Conservation (phyloP, 2,329 filamentous ascomycete species). For the Hortaea sp. region DNA sequence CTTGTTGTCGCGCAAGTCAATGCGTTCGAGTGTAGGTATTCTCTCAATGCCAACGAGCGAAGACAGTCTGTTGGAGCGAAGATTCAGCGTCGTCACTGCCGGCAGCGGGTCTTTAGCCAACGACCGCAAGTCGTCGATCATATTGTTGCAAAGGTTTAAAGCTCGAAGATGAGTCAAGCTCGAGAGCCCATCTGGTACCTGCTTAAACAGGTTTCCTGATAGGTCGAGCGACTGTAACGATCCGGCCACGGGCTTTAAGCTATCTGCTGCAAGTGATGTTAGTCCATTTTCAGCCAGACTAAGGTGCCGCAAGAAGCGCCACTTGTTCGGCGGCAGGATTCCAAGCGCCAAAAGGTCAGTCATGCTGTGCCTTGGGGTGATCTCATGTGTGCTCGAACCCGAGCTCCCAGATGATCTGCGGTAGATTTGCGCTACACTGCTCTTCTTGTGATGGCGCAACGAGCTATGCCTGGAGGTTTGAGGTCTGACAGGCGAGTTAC, state of each 20-base stretch:
- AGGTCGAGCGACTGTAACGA: slow-evolving; percentile 87
- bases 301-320: slow-evolving; percentile 87
- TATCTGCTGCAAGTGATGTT: slow-evolving; percentile 64
- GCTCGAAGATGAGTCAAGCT: slow-evolving; percentile 80
- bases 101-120: slow-evolving; percentile 77
- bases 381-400: slow-evolving; percentile 59
- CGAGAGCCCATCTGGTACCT: slow-evolving; percentile 84
- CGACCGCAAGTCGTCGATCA: slow-evolving; percentile 91
- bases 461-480: slow-evolving; percentile 63
- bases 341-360: slow-evolving; percentile 65
- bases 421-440: slow-evolving; percentile 54
- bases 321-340: slow-evolving; percentile 73
- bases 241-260: slow-evolving; percentile 72
- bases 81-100: slow-evolving; percentile 84
- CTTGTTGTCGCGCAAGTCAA: slow-evolving; percentile 85
- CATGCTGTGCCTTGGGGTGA: slow-evolving; percentile 54
- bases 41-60: slow-evolving; percentile 86
- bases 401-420: slow-evolving; percentile 89
- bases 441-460: slow-evolving; percentile 53
- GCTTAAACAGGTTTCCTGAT: slow-evolving; percentile 85
- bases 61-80: slow-evolving; percentile 76
- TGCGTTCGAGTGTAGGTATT: slow-evolving; percentile 73
- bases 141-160: slow-evolving; percentile 89
- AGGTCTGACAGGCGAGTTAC: slow-evolving; percentile 72
- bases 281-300: slow-evolving; percentile 87